Conservation (phyloP, 805 yeast species). For the Teunomyces stri region DNA sequence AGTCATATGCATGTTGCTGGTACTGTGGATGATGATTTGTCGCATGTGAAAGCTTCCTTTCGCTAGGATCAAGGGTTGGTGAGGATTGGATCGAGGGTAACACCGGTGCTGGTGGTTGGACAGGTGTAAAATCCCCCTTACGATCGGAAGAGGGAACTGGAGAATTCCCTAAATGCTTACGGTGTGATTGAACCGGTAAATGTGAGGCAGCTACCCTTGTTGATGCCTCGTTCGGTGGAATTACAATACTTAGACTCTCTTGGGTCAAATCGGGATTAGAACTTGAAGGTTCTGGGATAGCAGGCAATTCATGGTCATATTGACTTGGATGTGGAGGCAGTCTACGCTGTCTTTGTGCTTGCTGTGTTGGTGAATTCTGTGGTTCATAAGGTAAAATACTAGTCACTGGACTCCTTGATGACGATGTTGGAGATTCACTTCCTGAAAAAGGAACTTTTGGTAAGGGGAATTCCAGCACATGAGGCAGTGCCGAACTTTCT, state of each 20-base stretch:
- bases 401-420: not conserved
- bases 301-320: not conserved
- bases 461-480: not conserved
- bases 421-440: not conserved
- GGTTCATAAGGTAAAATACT: not conserved
- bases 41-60: not conserved
- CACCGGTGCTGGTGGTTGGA: not conserved
- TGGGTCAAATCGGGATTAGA: not conserved
- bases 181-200: not conserved
- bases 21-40: slow-evolving; percentile 3
- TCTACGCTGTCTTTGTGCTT: not conserved
- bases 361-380: not conserved
- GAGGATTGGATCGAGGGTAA: not conserved
- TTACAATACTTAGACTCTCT: not conserved
- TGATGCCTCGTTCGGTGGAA: not conserved
- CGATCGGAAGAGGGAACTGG: not conserved
- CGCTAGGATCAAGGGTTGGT: not conserved
- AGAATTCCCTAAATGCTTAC: not conserved
- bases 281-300: not conserved
- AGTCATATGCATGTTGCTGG: slow-evolving; percentile 7
- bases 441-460: not conserved
- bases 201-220: not conserved
- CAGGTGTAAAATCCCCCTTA: no score
- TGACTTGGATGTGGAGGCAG: not conserved
- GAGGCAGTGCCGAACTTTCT: not conserved